These are phyloP conservation scores for Penicillium sp. DNA, from an alignment of 2,329 filamentous ascomycete species.

Conservation along the genomic window DNA sequence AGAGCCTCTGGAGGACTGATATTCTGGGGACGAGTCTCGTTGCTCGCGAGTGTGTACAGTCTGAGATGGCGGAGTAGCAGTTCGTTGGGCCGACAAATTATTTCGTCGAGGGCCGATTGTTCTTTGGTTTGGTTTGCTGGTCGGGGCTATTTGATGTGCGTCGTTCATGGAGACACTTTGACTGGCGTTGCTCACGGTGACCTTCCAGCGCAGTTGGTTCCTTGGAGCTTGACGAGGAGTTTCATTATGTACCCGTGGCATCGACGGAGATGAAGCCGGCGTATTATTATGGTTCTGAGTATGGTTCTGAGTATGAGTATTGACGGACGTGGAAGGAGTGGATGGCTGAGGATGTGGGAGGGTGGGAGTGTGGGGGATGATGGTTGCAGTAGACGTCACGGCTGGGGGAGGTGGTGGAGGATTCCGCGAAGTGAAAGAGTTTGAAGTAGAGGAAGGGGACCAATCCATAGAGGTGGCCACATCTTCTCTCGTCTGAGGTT, in stretches of 20 bases:
- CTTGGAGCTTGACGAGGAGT: background rate
- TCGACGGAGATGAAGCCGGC: background rate
- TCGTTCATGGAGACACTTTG: background rate
- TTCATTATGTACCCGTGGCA: conserved; percentile 49
- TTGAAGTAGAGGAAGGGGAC: background rate
- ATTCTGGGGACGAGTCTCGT: background rate
- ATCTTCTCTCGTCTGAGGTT: background rate
- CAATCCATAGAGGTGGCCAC: background rate
- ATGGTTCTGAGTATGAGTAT: background rate
- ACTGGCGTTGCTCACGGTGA: background rate
- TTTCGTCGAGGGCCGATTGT: background rate
- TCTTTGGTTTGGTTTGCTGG: background rate
- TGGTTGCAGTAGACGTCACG: no score
- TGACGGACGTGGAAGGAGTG: background rate
- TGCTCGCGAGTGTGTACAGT: background rate
- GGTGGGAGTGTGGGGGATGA: background rate
- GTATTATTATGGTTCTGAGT: no score
- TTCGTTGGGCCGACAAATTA: background rate
- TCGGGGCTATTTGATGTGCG: background rate
- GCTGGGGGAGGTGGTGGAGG: background rate
- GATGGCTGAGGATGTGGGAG: background rate
- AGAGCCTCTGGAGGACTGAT: background rate
- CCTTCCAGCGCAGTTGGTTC: background rate
- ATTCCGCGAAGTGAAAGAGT: background rate
- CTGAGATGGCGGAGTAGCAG: background rate